Percentiles rank a stretch among this genome's conserved stretches.
Conservation (phyloP, 2,329 filamentous ascomycete species). For the Cryphonectria radicalis region DNA sequence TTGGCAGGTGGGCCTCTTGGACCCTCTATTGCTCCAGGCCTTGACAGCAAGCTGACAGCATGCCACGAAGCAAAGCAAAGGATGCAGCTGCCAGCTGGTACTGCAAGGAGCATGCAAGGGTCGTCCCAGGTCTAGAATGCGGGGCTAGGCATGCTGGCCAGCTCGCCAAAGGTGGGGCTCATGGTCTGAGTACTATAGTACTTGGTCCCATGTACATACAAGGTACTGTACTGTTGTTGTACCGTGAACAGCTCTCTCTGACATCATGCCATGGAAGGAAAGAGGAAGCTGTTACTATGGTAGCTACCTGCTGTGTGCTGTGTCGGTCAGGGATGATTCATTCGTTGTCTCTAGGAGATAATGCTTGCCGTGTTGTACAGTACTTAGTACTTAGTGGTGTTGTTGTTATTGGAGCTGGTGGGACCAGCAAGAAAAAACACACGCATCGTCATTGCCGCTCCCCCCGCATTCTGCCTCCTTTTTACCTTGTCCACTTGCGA, state of each 20-base stretch:
- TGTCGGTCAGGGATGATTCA: background rate
- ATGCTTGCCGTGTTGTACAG: background rate
- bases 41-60: background rate
- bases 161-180: background rate
- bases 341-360: background rate
- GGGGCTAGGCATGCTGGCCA: background rate
- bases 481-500: background rate
- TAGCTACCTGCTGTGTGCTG: background rate
- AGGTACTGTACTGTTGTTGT: background rate
- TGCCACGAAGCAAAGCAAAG: background rate
- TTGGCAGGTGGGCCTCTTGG: background rate
- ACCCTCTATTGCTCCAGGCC: background rate
- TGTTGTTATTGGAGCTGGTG: background rate
- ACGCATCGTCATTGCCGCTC: background rate
- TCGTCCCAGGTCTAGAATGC: background rate
- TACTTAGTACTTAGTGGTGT: background rate
- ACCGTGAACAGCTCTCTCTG: background rate
- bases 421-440: background rate
- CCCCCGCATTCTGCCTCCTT: constrained; percentile 6
- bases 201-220: background rate
- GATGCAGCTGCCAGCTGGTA: background rate
- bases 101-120: background rate
- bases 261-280: background rate
- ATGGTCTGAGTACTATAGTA: background rate
- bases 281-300: background rate